Evolutionary conservation across 2,329 filamentous ascomycete species (phyloP), one percentile per base, ranked within the genome.

Genomic region (Fusarium sp.): DNA sequence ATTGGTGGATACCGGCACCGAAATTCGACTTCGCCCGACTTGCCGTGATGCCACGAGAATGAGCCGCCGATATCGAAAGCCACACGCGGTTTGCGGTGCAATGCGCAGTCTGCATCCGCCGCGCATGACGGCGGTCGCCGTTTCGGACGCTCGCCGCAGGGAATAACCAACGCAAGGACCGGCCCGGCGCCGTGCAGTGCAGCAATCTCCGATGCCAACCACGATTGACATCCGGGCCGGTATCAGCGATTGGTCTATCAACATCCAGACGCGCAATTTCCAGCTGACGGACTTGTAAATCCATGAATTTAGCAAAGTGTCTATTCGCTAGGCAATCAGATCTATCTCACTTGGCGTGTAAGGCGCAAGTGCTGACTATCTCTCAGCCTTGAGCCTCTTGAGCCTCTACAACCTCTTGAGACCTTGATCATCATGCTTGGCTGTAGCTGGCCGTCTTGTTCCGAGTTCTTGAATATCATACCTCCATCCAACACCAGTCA

Each of bases 111-210:
- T 40, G 57, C 59, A 47, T 47, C 61, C 56, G 37, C 38, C 58
- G 60, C 74, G 67, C 73, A 71, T 67, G 20, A 60, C 73, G 65
- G 68, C 62, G 64, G 60, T 69, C 50, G 35, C 72, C 68, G 52
- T 62, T 74, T 75, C 64, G 66, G 64, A 73, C 64, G 59, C 70
- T 59, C 34, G 29, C 64, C 58, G 56, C 42, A 72, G 67, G 63
- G 61, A 50, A 42, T 52, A 24, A 56, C 45, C 16, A 63, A 57
- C 56, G 34, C 47, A 65, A 45, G 52, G 63, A 74, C 76, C 76
- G 76, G 76, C 71, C 76, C 76, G 76, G 69, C 65, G 56, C 72
- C 63, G 67, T 63, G 69, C 67, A 67, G 67, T 63, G 69, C 67
- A 67, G 57, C 42, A 35, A 54, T 60, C 63, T 67, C 63, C 42